Base-by-base conservation (phyloP, 2,329 filamentous ascomycete species). In the Pseudogymnoascus sp. region DNA sequence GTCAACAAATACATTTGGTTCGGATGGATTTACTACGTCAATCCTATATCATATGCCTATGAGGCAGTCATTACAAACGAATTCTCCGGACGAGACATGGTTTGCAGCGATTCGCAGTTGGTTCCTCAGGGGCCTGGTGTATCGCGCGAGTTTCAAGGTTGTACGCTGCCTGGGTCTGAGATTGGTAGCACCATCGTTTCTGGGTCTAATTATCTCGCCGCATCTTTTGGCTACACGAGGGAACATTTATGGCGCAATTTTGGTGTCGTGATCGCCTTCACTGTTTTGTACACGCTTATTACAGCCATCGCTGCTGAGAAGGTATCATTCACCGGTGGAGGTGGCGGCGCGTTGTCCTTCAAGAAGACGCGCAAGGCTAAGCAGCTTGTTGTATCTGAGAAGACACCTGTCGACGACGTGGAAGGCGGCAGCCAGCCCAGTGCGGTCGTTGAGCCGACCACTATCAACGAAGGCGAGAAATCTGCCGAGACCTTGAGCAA, bases 61-160 rank as follows among this genome's bases (percentile, higher is more conserved):
- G 85, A 90, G 66, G 82, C 82, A 0, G 72, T 92, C 0, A 78
- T 91, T 69, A 78, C 85, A 0, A 91, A 91, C 67, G 88, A 92
- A 70, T 90, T 91, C 63, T 80, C 88, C 65, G 75, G 75, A 35
- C 75, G 88, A 69, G 76, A 69, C 1, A 79, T 85, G 16, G 74
- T 77, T 1, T 86, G 83, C 63, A 78, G 79, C 2, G 77, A 75
- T 2, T 65, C 65, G 28, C 83, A 82, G 63, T 71, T 86, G 5
- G 75, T 85, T 3, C 83, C 83, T 0, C 45, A 55, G n/a, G 45
- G 45, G n/a, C 45, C 45, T 3, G 45, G 25, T 28, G 45, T 33
- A 18, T 55, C 45, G 25, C 45, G 45, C 2, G 74, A 74, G 2
- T 84, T 82, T 68, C 84, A 88, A 72, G 84, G 83, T n/a, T 89